Percentiles rank a stretch among this genome's conserved stretches.
Evolutionary conservation across 257 asterid species (phyloP).

Genomic region (Knoxia roxburghii): DNA sequence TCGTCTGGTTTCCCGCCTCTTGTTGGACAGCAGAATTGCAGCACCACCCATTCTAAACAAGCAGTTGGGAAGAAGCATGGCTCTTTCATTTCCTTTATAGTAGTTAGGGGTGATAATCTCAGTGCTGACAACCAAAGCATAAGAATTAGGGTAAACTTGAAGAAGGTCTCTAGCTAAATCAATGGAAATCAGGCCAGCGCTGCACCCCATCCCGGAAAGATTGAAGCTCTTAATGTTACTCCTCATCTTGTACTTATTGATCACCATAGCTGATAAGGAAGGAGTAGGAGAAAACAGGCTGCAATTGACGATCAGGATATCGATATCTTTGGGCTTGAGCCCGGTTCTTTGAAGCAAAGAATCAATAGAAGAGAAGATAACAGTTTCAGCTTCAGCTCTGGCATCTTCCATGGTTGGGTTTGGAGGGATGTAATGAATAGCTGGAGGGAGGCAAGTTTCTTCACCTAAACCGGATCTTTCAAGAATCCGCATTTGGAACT

Average conservation of each 20-base stretch:
- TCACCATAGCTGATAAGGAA: constrained; percentile 75
- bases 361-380: constrained; percentile 66
- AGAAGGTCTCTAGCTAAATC: constrained; percentile 72
- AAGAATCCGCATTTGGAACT: constrained; percentile 79
- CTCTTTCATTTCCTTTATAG: constrained; percentile 77
- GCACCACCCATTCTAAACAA: constrained; percentile 85
- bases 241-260: constrained; percentile 63
- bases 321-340: constrained; percentile 60
- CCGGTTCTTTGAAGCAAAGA: constrained; percentile 49
- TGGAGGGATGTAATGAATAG: constrained; percentile 77
- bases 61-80: constrained; percentile 86
- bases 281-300: constrained; percentile 88
- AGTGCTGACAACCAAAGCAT: constrained; percentile 61
- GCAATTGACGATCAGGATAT: constrained; percentile 66
- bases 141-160: constrained; percentile 60
- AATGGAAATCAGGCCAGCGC: constrained; percentile 75
- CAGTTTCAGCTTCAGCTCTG: constrained; percentile 57
- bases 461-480: constrained; percentile 89
- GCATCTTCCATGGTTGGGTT: constrained; percentile 79
- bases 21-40: constrained; percentile 67
- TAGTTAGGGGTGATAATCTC: constrained; percentile 82
- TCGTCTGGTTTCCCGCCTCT: constrained; percentile 43
- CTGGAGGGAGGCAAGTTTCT: constrained; percentile 74
- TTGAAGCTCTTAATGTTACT: constrained; percentile 65
- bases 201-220: constrained; percentile 90